phyloP scores from a whole-genome alignment of 2,329 filamentous ascomycete species.

The Trichoderma sp. region DNA sequence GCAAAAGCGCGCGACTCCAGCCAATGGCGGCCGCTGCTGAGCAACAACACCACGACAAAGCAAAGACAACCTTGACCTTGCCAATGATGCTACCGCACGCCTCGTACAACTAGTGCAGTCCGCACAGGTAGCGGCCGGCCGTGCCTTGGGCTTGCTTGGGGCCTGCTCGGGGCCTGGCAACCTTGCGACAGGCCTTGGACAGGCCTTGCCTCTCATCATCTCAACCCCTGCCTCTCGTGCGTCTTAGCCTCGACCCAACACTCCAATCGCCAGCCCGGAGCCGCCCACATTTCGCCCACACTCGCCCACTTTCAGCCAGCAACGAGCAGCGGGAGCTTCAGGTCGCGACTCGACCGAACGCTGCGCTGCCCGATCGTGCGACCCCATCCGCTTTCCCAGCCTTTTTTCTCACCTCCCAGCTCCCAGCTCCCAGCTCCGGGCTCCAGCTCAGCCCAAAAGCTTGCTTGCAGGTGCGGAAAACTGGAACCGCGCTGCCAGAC shows the following conservation, averaged over 20 bases:
- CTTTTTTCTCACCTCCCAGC: not conserved
- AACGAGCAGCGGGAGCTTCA: constrained; percentile 3
- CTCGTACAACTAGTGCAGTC: not conserved
- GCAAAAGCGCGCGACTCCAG: not conserved
- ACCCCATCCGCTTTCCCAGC: constrained; percentile 12
- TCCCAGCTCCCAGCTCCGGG: not conserved
- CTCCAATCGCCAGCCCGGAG: constrained; percentile 18
- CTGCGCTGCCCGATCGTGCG: constrained; percentile 20
- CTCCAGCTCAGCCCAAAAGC: constrained; percentile 20
- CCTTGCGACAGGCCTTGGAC: not conserved
- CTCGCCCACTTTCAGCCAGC: constrained; percentile 16
- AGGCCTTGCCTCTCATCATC: constrained; percentile 16
- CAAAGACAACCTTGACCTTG: not conserved
- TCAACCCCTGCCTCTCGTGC: constrained; percentile 13
- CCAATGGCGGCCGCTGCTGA: constrained; percentile 7
- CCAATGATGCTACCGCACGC: not conserved
- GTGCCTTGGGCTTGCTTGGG: not conserved
- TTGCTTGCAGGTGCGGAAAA: constrained; percentile 22
- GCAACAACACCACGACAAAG: not conserved
- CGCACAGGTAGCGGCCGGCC: not conserved
- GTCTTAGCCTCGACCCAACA: constrained; percentile 5
- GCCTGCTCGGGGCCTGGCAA: not conserved
- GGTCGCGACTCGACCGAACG: constrained; percentile 2
- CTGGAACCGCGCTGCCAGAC: not conserved
- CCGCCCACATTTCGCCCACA: constrained; percentile 16